These are phyloP conservation scores for Hypoxylon trugodes DNA, from an alignment of 495 filamentous ascomycete species.

Conservation along the genomic window DNA sequence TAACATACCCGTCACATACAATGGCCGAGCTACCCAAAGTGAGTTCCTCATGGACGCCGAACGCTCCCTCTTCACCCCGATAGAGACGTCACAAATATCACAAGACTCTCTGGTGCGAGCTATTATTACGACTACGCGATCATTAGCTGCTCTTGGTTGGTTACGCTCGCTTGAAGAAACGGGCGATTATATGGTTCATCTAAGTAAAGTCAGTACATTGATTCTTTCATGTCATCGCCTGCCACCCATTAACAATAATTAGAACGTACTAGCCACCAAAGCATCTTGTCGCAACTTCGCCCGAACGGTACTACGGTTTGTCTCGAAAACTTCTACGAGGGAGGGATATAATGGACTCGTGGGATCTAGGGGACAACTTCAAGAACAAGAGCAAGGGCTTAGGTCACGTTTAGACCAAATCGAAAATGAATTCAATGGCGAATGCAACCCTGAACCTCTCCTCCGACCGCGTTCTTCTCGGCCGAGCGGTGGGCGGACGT, in stretches of 20 bases:
- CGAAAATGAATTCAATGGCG: slow-evolving; percentile 1
- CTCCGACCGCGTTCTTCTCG: not conserved
- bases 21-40: slow-evolving; percentile 1
- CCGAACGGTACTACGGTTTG: slow-evolving; percentile 2
- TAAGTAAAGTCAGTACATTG: slow-evolving; percentile 10
- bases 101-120: slow-evolving; percentile 13
- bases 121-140: slow-evolving; percentile 24
- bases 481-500: not conserved
- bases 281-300: slow-evolving; percentile 6
- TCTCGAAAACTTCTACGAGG: not conserved
- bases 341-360: not conserved
- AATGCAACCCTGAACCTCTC: slow-evolving; percentile 8
- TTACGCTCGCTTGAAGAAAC: slow-evolving; percentile 5
- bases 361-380: not conserved
- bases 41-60: slow-evolving; percentile 6
- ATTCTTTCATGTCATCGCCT: not conserved
- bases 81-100: not conserved
- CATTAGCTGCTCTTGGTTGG: slow-evolving; percentile 1
- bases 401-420: slow-evolving; percentile 4
- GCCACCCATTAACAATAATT: not conserved
- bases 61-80: slow-evolving; percentile 1
- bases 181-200: slow-evolving; percentile 15
- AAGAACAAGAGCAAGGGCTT: not conserved
- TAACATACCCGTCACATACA: not conserved
- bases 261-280: slow-evolving; percentile 12